Evolutionary conservation across 768 basidiomycete species (phyloP), one percentile per base, ranked within the genome.

Genomic region (Candolleomyces eurysporus): DNA sequence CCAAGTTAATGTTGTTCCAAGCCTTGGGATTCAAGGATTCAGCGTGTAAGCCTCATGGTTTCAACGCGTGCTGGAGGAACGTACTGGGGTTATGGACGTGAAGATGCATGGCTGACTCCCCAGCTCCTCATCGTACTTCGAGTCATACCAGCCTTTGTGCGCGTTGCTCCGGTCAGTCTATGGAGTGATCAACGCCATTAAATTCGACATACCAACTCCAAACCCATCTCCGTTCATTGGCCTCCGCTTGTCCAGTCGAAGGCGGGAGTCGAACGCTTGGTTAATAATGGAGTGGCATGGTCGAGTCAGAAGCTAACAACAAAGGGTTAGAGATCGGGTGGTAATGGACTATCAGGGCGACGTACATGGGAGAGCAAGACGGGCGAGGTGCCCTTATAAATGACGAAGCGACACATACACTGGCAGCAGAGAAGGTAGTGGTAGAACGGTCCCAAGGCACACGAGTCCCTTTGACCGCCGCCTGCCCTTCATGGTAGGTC

Each of bases 201-300:
- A 42, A 40, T 19, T 14, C 40, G 2, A 76, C 88, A 61, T 65
- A 92, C 92, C 92, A 17, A 98, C 94, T 31, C 96, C 96, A 72
- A 98, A 98, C 0, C 96, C 96, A 72, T 98, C 96, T 9, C 93
- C 92, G 65, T 94, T 94, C 75, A 94, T 93, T n/a, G 92, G 93
- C 63, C 92, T 75, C 59, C 92, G 81, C 64, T 78, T 82, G 69
- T 94, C 92, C 57, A 94, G 72, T 19, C 96, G 85, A 36, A 99
- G 80, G 8, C 96, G 84, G 21, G 94, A 96, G 76, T 98, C 96
- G 68, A 94, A 96, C 0, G 96, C 94, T 76, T 97, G 94, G 72
- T 96, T 96, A 72, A 96, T 97, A 76, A 98, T 97, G 3, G 92
- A 94, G 76, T 98, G 96, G 62, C 89, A 89, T 55, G 96, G 96